Base-by-base conservation (phyloP, 805 yeast species). In the Candida rishiriensis region DNA sequence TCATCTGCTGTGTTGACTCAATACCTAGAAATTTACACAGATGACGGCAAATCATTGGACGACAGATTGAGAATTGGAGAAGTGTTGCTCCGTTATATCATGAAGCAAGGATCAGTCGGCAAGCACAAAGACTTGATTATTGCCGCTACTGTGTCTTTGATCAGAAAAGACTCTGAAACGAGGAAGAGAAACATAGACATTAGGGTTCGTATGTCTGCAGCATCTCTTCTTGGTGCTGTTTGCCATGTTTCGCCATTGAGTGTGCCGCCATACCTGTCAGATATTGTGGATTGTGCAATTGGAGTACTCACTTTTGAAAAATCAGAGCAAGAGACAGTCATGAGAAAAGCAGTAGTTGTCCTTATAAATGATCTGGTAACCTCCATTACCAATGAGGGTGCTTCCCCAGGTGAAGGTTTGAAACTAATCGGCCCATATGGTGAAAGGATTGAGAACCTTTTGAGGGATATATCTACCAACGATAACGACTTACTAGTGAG, bases 61-160 rank as follows among this genome's bases (percentile, higher is more conserved):
- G 85, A 81, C 44, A 65, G 83, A n/a, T 65, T 93, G 39, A 77
- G 85, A 47, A 67, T 87, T 14, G 97, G 97, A 29, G 99, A 91
- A 60, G 93, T 85, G 1, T 52, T 91, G 1, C 62, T 79, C 21
- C 72, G 86, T 28, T 79, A 73, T 48, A 69, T 89, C 28, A 77
- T 72, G 46, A 53, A 60, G 2, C 61, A 76, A 21, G 75, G 75
- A 1, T 72, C 83, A 32, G 50, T 68, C 0, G 63, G 64, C 7
- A 36, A 55, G 1, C 59, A 84, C 12, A 71, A 76, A 1, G 64
- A 63, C 10, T 41, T 55, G 1, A 59, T 88, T 4, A 70, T 78
- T 1, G 58, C 64, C 4, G 54, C 70, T 0, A 71, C 79, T 28
- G 55, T 85, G 2, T 36, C 52, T 1, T 56, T 62, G 17, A 50